phyloP scores from a whole-genome alignment of 176 grass and related monocot genomes.

The Dactylis glomerata region DNA sequence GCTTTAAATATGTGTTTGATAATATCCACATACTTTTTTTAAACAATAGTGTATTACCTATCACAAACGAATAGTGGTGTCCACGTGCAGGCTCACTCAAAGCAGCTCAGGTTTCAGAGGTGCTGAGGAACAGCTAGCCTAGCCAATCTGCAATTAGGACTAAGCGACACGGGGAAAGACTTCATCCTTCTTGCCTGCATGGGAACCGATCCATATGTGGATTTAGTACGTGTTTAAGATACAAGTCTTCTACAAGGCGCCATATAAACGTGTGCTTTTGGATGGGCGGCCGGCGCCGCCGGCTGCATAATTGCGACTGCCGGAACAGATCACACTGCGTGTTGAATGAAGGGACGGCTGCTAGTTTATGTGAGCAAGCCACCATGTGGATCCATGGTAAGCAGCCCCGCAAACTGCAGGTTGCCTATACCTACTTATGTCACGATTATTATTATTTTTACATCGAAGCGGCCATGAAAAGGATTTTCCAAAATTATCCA shows the following conservation, averaged over 20 bases:
- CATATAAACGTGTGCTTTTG: background rate
- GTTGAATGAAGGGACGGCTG: background rate
- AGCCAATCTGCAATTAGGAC: too few species aligned
- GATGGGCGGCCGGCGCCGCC: background rate
- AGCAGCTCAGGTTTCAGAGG: too few species aligned
- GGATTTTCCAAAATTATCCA: too few species aligned
- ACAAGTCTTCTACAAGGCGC: background rate
- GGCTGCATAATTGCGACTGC: background rate
- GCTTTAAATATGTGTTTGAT: too few species aligned
- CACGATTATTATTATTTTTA: too few species aligned
- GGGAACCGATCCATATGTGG: background rate
- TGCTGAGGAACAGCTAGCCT: too few species aligned
- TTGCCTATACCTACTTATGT: too few species aligned
- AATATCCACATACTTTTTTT: too few species aligned
- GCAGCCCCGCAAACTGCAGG: background rate
- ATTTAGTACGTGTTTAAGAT: background rate
- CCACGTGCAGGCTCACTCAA: too few species aligned
- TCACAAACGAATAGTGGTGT: too few species aligned
- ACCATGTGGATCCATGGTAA: background rate
- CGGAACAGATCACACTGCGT: background rate
- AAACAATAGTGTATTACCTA: too few species aligned
- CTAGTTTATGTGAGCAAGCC: background rate
- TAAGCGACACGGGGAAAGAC: background rate
- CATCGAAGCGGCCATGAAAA: too few species aligned
- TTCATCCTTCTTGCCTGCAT: background rate